phyloP scores from a whole-genome alignment of 2,329 filamentous ascomycete genomes.

The Stachybotrys echinatus region DNA sequence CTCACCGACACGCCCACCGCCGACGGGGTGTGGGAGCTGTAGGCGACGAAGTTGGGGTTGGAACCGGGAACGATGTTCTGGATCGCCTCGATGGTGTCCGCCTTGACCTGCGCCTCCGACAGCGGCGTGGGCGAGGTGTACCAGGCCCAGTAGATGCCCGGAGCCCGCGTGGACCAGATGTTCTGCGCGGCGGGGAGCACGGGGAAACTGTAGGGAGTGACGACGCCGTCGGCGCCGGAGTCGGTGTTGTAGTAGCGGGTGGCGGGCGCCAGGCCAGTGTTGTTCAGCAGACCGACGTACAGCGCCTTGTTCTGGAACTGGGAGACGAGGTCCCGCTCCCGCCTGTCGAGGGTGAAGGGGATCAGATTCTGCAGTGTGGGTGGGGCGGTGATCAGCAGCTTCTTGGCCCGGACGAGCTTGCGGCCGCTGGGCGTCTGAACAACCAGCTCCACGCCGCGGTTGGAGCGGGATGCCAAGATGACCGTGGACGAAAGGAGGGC shows the following conservation, averaged over 20 bases:
- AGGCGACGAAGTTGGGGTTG: slow-evolving; percentile 20
- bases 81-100: neutral
- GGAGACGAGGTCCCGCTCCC: slow-evolving; percentile 16
- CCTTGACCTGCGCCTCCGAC: neutral
- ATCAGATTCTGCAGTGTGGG: slow-evolving; percentile 16
- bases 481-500: neutral
- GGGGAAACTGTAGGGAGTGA: slow-evolving; percentile 8
- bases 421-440: neutral
- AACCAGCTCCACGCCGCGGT: neutral
- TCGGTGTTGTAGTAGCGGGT: slow-evolving; percentile 7
- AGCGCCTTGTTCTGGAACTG: slow-evolving; percentile 16
- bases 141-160: neutral
- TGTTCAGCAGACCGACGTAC: slow-evolving; percentile 15
- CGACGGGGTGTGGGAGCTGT: slow-evolving; percentile 21
- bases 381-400: slow-evolving; percentile 20
- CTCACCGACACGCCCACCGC: slow-evolving; percentile 17
- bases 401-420: slow-evolving; percentile 11
- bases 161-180: neutral
- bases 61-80: neutral
- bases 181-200: neutral
- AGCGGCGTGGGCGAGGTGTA: neutral
- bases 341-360: slow-evolving; percentile 17
- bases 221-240: slow-evolving; percentile 7
- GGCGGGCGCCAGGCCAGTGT: slow-evolving; percentile 7
- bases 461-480: neutral